Evolutionary conservation across 768 basidiomycete genomes (phyloP).

Genomic region (Infundibulicybe gibba): DNA sequence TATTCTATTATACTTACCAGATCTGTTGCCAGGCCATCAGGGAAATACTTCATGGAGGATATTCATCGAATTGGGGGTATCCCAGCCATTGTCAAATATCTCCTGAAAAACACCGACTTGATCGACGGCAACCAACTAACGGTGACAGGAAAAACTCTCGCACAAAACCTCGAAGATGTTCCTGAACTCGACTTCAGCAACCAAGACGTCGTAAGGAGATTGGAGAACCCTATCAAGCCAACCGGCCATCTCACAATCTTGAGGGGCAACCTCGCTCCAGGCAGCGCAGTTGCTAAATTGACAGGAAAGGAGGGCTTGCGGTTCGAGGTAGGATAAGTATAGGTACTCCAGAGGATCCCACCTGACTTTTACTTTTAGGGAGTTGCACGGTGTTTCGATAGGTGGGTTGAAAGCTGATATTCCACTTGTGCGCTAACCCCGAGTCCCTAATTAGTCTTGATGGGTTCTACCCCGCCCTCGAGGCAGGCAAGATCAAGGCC

Average conservation of each 20-base stretch:
- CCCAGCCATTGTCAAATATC: conserved; percentile 81
- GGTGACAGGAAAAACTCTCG: conserved; percentile 87
- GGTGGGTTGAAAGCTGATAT: conserved; percentile 28
- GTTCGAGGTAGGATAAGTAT: conserved; percentile 58
- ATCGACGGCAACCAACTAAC: conserved; percentile 84
- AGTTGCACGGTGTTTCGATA: conserved; percentile 74
- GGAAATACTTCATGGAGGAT: conserved; percentile 89
- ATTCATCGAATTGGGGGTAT: conserved; percentile 83
- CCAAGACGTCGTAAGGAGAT: conserved; percentile 73
- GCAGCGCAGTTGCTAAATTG: conserved; percentile 85
- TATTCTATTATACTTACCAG: background rate
- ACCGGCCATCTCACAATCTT: conserved; percentile 88
- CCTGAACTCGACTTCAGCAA: conserved; percentile 62
- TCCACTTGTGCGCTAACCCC: background rate
- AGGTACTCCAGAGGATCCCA: background rate
- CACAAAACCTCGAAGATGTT: conserved; percentile 81
- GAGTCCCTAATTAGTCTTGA: conserved; percentile 39
- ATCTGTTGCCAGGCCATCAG: conserved; percentile 57
- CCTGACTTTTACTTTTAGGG: conserved; percentile 38
- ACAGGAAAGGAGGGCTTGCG: conserved; percentile 88
- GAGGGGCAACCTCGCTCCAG: conserved; percentile 86
- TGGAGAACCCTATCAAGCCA: conserved; percentile 79
- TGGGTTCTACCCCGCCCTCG: conserved; percentile 71
- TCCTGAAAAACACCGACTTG: conserved; percentile 71
- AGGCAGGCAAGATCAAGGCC: conserved; percentile 68